These are phyloP conservation scores for Quercus ilex DNA, from an alignment of 306 rosid genomes.

Conservation along the genomic window DNA sequence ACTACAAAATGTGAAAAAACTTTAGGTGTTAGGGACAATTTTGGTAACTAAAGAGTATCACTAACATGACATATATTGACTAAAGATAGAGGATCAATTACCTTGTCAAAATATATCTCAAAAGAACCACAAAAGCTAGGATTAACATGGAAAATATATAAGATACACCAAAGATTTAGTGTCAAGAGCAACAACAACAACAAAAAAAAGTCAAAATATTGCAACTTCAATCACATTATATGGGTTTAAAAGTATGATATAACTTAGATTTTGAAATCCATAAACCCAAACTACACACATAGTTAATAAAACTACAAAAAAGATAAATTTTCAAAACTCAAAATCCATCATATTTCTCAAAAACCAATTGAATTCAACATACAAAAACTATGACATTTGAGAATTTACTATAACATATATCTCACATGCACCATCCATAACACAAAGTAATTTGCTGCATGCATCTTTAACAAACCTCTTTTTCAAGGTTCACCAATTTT, in stretches of 20 bases:
- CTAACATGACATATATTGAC: background rate
- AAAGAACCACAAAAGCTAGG: constrained; percentile 42
- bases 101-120: constrained; percentile 88
- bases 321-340: too few species aligned
- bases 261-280: background rate
- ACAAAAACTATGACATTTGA: background rate
- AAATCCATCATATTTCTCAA: background rate
- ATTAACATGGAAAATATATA: too few species aligned
- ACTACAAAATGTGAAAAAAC: constrained; percentile 46
- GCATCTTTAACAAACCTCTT: too few species aligned
- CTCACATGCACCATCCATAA: too few species aligned
- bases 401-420: too few species aligned
- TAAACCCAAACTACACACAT: background rate
- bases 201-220: background rate
- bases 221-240: background rate
- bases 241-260: background rate
- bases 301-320: too few species aligned
- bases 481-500: too few species aligned
- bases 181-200: background rate
- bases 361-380: background rate
- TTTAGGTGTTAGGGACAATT: constrained; percentile 3
- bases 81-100: constrained; percentile 10
- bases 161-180: background rate
- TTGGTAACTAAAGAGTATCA: background rate
- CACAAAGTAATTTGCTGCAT: too few species aligned